Conservation (phyloP, 1,139 yeast species). For the Suhomyces panamericanus region DNA sequence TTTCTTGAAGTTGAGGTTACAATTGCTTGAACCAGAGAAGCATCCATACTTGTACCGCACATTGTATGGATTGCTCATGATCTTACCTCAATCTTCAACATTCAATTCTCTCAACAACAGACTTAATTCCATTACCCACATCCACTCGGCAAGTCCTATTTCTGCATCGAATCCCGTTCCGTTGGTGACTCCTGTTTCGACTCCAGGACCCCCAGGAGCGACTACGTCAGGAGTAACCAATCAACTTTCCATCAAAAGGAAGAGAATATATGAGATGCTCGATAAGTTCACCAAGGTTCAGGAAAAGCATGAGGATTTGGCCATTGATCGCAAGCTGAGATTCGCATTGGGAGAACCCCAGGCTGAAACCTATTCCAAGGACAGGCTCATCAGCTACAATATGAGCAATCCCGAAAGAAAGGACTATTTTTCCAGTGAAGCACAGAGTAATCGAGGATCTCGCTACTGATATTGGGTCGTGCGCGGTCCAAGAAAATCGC, state of each 20-base stretch:
- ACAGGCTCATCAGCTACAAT: conserved; percentile 14
- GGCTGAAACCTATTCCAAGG: conserved; percentile 6
- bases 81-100: conserved; percentile 94
- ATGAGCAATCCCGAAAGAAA: conserved; percentile 14
- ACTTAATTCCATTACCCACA: conserved; percentile 49
- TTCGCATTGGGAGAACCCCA: conserved; percentile 5
- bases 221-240: conserved; percentile 21
- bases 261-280: conserved; percentile 53
- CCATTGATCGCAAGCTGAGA: conserved; percentile 13
- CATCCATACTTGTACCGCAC: conserved; percentile 84
- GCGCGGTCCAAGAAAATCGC: background rate
- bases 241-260: conserved; percentile 43
- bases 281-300: conserved; percentile 64
- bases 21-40: conserved; percentile 81
- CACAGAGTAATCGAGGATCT: conserved; percentile 1
- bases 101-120: conserved; percentile 79
- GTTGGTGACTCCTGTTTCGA: conserved; percentile 26
- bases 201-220: conserved; percentile 19
- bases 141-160: conserved; percentile 20
- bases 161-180: conserved; percentile 23
- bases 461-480: conserved; percentile 2
- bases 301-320: conserved; percentile 47
- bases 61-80: conserved; percentile 89
- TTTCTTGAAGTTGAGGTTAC: conserved; percentile 82
- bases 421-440: conserved; percentile 17